Conservation (phyloP, 2,329 filamentous ascomycete genomes). For the Sporothrix brasiliensis region DNA sequence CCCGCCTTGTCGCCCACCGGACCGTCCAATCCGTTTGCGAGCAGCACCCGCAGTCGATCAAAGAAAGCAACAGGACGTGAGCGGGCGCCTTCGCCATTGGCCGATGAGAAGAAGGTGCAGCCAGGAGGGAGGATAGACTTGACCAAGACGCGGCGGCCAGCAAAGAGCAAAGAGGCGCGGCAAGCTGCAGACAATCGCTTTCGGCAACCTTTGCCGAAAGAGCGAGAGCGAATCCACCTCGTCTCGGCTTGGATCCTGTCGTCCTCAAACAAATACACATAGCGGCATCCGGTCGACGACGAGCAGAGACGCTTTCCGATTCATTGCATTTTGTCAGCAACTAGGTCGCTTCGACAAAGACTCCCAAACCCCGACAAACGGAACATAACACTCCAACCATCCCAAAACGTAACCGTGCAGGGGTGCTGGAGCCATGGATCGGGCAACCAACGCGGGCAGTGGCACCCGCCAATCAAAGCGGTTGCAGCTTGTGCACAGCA, state of each 20-base stretch:
- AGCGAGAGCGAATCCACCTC: not conserved
- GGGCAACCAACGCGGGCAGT: conserved; percentile 24
- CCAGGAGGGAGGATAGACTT: not conserved
- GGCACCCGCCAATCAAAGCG: conserved; percentile 33
- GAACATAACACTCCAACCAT: conserved; percentile 1
- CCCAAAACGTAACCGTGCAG: not conserved
- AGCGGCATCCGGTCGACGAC: conserved; percentile 1
- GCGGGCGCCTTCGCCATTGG: conserved; percentile 2
- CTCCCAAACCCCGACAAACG: not conserved
- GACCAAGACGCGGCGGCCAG: not conserved
- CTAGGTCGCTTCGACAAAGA: conserved; percentile 8
- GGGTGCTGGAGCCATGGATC: conserved; percentile 28
- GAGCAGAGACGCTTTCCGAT: not conserved
- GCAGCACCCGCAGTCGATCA: not conserved
- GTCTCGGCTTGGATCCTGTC: conserved; percentile 5
- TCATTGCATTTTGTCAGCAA: conserved; percentile 14
- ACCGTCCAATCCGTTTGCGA: conserved; percentile 18
- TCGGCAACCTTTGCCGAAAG: not conserved
- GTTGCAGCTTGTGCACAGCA: conserved; percentile 26
- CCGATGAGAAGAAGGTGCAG: not conserved
- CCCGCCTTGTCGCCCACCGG: not conserved
- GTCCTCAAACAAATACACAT: conserved; percentile 4
- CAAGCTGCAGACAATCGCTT: not conserved
- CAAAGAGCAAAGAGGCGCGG: not conserved
- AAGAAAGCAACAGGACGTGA: not conserved